phyloP scores from a whole-genome alignment of 148 eudicot species.

The Vaccinium darrowii region DNA sequence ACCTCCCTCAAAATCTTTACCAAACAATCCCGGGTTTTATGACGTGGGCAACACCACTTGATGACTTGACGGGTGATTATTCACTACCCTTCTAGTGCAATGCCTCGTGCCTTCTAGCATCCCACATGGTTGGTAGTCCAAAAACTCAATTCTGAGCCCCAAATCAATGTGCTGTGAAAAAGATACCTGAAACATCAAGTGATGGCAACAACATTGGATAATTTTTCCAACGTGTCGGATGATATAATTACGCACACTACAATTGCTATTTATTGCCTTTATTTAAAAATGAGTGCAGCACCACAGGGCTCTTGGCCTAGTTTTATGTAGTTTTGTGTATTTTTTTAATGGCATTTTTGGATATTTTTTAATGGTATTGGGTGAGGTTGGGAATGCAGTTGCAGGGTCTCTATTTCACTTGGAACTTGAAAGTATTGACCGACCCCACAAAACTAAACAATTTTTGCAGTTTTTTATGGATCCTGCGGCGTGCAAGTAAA shows the following conservation, averaged over 20 bases:
- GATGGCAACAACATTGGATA: too few species aligned
- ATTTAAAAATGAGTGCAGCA: not conserved
- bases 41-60: too few species aligned
- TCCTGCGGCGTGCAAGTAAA: constrained; percentile 10
- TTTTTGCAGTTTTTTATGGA: not conserved
- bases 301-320: not conserved
- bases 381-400: constrained; percentile 12
- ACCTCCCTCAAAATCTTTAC: too few species aligned
- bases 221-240: not conserved
- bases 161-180: too few species aligned
- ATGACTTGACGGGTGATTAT: too few species aligned
- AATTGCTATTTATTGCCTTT: not conserved
- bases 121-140: too few species aligned
- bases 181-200: too few species aligned
- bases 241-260: not conserved
- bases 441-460: not conserved
- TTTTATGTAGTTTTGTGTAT: not conserved
- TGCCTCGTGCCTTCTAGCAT: too few species aligned
- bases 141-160: too few species aligned
- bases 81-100: too few species aligned
- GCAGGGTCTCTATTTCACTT: constrained; percentile 6
- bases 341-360: not conserved
- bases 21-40: too few species aligned
- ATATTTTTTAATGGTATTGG: not conserved
- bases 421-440: not conserved